These are phyloP conservation scores for Eutypella sp. DNA, from an alignment of 2,329 filamentous ascomycete species.

Conservation along the genomic window DNA sequence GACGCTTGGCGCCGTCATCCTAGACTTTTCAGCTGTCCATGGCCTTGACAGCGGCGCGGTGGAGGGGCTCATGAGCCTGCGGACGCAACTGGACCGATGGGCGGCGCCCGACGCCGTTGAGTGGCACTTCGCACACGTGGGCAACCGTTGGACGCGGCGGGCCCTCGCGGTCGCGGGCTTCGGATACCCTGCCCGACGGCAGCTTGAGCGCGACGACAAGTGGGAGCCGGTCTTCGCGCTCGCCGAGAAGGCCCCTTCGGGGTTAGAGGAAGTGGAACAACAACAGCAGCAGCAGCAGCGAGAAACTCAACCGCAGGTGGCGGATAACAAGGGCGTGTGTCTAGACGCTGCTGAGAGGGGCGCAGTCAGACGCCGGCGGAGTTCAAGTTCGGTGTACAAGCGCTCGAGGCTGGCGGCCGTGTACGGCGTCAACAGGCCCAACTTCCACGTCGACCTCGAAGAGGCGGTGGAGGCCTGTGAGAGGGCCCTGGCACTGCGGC, in stretches of 20 bases:
- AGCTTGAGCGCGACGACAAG: not conserved
- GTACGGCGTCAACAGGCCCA: constrained; percentile 39
- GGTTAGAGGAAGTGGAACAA: no score
- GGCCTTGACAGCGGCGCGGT: constrained; percentile 53
- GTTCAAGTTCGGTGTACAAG: not conserved
- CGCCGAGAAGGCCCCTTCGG: constrained; percentile 16
- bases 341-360: not conserved
- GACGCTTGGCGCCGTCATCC: constrained; percentile 46
- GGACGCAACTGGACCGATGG: constrained; percentile 49
- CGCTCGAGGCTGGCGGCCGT: constrained; percentile 22
- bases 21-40: constrained; percentile 55
- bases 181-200: constrained; percentile 33
- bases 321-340: constrained; percentile 2
- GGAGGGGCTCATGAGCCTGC: constrained; percentile 51
- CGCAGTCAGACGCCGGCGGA: not conserved
- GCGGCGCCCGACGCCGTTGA: constrained; percentile 42
- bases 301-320: not conserved
- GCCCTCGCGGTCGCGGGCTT: constrained; percentile 53
- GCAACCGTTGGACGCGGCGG: constrained; percentile 53
- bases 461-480: constrained; percentile 31
- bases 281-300: not conserved
- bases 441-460: constrained; percentile 42
- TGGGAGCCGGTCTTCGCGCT: constrained; percentile 15
- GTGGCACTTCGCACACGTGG: constrained; percentile 51
- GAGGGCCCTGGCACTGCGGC: not conserved